Conservation (phyloP, 495 filamentous ascomycete genomes). For the Tuber brumale region DNA sequence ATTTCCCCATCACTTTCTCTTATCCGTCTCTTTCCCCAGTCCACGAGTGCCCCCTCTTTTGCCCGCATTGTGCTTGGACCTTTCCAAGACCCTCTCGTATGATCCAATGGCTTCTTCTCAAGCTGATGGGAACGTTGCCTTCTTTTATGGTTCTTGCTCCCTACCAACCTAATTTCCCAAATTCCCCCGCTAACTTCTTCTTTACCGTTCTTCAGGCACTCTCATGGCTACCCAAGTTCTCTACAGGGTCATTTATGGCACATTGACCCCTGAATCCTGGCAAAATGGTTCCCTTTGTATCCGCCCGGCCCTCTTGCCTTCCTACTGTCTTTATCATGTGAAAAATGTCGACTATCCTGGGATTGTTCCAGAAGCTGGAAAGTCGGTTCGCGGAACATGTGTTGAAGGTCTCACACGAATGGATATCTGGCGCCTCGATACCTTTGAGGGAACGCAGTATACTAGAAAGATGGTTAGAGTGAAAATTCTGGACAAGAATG, state of each 20-base stretch:
- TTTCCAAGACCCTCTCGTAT: not conserved
- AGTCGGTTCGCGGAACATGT: constrained; percentile 68
- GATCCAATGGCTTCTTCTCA: constrained; percentile 6
- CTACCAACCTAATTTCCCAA: not conserved
- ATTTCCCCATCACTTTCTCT: not conserved
- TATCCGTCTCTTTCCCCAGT: not conserved
- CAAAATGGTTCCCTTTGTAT: constrained; percentile 55
- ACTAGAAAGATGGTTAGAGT: constrained; percentile 56
- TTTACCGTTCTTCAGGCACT: constrained; percentile 43
- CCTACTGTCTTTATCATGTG: constrained; percentile 64
- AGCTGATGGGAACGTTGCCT: constrained; percentile 47
- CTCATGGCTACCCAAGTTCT: constrained; percentile 75
- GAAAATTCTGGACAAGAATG: constrained; percentile 49
- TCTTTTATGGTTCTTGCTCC: constrained; percentile 57
- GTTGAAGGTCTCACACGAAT: constrained; percentile 71
- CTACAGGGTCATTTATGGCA: constrained; percentile 71
- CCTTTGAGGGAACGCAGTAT: constrained; percentile 78
- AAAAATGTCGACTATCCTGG: constrained; percentile 71
- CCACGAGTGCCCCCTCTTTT: not conserved
- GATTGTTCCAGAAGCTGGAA: constrained; percentile 53
- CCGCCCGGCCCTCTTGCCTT: constrained; percentile 67
- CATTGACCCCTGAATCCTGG: constrained; percentile 47
- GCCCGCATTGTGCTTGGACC: not conserved
- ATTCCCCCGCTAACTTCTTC: not conserved
- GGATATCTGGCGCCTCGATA: constrained; percentile 69